Conservation (phyloP, 805 yeast species). For the Candida insectorum region DNA sequence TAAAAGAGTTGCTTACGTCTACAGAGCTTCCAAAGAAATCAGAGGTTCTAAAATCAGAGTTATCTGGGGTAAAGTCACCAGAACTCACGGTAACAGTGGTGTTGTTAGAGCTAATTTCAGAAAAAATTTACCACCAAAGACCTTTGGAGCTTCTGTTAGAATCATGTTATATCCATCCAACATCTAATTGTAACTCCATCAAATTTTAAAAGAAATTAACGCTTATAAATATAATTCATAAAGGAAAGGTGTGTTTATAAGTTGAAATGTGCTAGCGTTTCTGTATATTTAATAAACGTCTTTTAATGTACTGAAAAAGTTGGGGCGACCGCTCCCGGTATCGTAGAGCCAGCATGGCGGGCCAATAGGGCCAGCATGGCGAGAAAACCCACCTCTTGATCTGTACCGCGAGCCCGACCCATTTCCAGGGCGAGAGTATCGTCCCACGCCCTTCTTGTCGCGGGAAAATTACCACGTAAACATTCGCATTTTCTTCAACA, state of each 20-base stretch:
- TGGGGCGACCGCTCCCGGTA: too few species aligned
- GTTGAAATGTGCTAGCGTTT: constrained; percentile 3
- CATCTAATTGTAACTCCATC: constrained; percentile 60
- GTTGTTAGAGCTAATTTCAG: constrained; percentile 98
- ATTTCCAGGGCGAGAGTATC: too few species aligned
- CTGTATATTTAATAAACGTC: constrained; percentile 8
- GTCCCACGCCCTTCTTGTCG: too few species aligned
- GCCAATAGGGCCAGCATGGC: too few species aligned
- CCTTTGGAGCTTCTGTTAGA: constrained; percentile 99
- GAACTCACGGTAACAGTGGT: constrained; percentile 99
- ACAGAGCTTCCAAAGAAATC: constrained; percentile 97
- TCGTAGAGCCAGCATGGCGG: too few species aligned
- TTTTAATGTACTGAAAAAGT: constrained; percentile 4
- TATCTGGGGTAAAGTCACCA: constrained; percentile 98
- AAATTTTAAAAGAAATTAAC: constrained; percentile 8
- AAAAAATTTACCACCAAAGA: constrained; percentile 98
- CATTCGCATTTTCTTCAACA: too few species aligned
- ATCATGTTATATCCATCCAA: constrained; percentile 99
- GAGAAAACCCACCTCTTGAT: too few species aligned
- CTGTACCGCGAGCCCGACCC: too few species aligned
- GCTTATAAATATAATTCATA: constrained; percentile 14
- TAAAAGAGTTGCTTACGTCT: constrained; percentile 98
- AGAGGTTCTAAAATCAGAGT: constrained; percentile 99
- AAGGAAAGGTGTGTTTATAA: constrained; percentile 8
- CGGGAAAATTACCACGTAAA: too few species aligned